Evolutionary conservation across 2,329 filamentous ascomycete species (phyloP).

Genomic region (Clathrospora elynae): DNA sequence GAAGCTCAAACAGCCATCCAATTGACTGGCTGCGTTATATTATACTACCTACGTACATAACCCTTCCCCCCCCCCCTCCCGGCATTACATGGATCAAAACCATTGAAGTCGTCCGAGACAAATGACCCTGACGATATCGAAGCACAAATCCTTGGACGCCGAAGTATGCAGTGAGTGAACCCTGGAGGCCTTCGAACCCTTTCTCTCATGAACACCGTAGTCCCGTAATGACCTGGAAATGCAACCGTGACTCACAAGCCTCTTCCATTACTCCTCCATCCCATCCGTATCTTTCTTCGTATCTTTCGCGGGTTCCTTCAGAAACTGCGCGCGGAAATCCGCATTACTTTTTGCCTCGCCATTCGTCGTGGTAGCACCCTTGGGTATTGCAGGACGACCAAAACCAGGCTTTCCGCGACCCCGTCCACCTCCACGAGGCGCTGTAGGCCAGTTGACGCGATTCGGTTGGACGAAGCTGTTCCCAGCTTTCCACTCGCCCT

Average conservation of each 20-base stretch:
- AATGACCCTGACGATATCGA: neutral
- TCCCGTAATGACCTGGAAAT: conserved; percentile 14
- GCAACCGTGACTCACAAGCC: conserved; percentile 19
- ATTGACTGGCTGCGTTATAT: conserved; percentile 8
- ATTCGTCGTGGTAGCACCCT: conserved; percentile 15
- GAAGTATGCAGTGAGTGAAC: conserved; percentile 7
- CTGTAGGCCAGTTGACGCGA: conserved; percentile 36
- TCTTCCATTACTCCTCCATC: conserved; percentile 34
- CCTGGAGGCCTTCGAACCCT: conserved; percentile 1
- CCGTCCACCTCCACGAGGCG: conserved; percentile 30
- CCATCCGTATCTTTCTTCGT: conserved; percentile 25
- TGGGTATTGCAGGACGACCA: conserved; percentile 35
- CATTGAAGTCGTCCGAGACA: conserved; percentile 1
- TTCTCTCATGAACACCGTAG: conserved; percentile 17
- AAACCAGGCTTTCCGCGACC: conserved; percentile 37
- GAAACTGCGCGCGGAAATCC: conserved; percentile 62
- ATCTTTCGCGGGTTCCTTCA: conserved; percentile 42
- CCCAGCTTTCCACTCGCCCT: conserved; percentile 47
- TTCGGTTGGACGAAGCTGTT: conserved; percentile 39
- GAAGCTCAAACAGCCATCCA: too few relatives aligned
- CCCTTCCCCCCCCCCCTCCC: neutral
- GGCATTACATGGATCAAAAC: conserved; percentile 2
- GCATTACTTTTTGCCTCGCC: conserved; percentile 59
- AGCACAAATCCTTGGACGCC: conserved; percentile 4
- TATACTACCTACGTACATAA: conserved; percentile 7